A percentile compares a stretch with the other conserved stretches of the same genome.
Evolutionary conservation across 768 basidiomycete genomes (phyloP).

Genomic region (Leucocoprinus sp.): DNA sequence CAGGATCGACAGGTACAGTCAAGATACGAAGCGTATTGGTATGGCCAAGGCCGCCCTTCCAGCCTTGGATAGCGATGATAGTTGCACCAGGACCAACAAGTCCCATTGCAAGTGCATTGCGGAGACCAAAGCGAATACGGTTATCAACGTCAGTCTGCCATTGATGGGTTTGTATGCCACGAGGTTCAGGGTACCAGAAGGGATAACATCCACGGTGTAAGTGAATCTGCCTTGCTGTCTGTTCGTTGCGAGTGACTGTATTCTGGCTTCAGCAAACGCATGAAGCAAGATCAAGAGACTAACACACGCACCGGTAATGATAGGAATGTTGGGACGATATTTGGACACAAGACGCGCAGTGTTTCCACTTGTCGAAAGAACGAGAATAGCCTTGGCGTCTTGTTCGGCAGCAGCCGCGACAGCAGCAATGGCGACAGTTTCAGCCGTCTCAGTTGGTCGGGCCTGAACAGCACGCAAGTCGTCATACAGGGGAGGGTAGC

Average conservation of each 20-base stretch:
- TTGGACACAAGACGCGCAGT: conserved; percentile 95
- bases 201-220: conserved; percentile 96
- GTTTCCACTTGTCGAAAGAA: conserved; percentile 94
- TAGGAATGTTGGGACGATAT: conserved; percentile 88
- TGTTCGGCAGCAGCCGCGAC: conserved; percentile 95
- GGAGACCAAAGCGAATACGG: conserved; percentile 83
- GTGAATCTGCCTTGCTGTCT: conserved; percentile 95
- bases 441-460: conserved; percentile 87
- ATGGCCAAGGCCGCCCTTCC: conserved; percentile 96
- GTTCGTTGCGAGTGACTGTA: conserved; percentile 89
- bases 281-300: conserved; percentile 1
- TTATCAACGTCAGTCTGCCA: conserved; percentile 99
- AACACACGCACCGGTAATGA: conserved; percentile 86
- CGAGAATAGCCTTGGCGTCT: conserved; percentile 88
- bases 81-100: conserved; percentile 85
- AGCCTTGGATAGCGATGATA: conserved; percentile 95
- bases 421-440: conserved; percentile 94
- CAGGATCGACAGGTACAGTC: conserved; percentile 72
- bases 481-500: conserved; percentile 91
- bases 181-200: conserved; percentile 93
- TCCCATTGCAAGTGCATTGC: conserved; percentile 73
- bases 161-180: conserved; percentile 78
- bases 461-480: conserved; percentile 73
- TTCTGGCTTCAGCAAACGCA: background rate
- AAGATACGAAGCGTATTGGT: conserved; percentile 86